A percentile compares a stretch with the other conserved stretches of the same genome.
Evolutionary conservation across 305 asterid species (phyloP).

Genomic region (Rubia tinctorum): DNA sequence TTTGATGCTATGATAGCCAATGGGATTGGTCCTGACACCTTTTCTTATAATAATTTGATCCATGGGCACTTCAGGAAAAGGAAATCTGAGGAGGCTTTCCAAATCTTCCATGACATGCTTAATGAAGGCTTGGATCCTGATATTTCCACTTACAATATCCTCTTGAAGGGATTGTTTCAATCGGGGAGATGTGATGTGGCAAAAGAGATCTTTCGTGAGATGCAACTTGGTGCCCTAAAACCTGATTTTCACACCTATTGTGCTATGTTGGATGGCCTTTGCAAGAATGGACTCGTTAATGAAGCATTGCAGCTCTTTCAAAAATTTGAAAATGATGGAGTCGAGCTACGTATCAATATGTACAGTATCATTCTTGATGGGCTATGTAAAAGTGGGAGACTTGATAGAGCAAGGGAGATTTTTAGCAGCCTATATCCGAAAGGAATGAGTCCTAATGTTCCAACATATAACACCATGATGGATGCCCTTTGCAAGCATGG

Average conservation of each 20-base stretch:
- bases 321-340: background rate
- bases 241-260: background rate
- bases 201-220: background rate
- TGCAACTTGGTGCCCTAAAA: background rate
- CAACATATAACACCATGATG: slow-evolving; percentile 8
- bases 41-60: background rate
- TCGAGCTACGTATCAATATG: background rate
- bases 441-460: background rate
- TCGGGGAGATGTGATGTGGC: background rate
- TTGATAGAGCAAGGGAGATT: background rate
- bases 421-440: background rate
- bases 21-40: background rate
- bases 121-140: background rate
- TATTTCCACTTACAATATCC: background rate
- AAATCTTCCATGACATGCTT: background rate
- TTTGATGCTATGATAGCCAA: background rate
- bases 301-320: background rate
- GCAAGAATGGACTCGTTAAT: background rate
- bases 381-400: background rate
- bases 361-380: background rate
- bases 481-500: slow-evolving; percentile 21
- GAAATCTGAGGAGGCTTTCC: background rate
- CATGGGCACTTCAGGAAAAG: background rate
- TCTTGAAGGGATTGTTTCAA: slow-evolving; percentile 8
- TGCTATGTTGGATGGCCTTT: background rate